Conservation (phyloP, 805 yeast species). For the Pichia scutulata region DNA sequence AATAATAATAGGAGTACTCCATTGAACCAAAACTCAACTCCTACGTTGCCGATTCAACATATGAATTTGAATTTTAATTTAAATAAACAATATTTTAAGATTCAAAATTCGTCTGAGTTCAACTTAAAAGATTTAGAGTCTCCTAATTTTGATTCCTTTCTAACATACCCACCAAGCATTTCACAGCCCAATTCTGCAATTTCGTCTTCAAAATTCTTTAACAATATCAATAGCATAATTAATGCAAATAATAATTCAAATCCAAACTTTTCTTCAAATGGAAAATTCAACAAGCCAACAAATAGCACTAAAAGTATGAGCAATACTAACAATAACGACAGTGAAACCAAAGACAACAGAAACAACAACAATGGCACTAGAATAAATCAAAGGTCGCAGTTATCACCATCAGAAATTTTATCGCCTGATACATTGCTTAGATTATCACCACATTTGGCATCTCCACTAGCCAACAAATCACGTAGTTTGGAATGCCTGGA, state of each 20-base stretch:
- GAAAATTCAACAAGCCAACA: not conserved
- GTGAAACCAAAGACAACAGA: not conserved
- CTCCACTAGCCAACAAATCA: not conserved
- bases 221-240: not conserved
- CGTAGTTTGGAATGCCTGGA: not conserved
- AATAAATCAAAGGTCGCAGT: not conserved
- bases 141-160: conserved; percentile 8
- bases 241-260: not conserved
- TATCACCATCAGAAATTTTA: not conserved
- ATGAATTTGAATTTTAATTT: not conserved
- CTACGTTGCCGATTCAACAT: conserved; percentile 5
- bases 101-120: not conserved
- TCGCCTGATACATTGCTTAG: not conserved
- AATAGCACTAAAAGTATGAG: not conserved
- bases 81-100: not conserved
- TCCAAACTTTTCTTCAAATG: not conserved
- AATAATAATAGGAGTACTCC: not conserved
- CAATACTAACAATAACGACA: not conserved
- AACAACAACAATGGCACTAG: not conserved
- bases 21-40: conserved; percentile 1
- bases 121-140: not conserved
- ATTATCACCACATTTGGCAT: not conserved
- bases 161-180: conserved; percentile 5
- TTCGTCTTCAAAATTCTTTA: not conserved
- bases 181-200: not conserved